Base-by-base conservation (phyloP, 345 rosid genomes). In the Punica granatum region DNA sequence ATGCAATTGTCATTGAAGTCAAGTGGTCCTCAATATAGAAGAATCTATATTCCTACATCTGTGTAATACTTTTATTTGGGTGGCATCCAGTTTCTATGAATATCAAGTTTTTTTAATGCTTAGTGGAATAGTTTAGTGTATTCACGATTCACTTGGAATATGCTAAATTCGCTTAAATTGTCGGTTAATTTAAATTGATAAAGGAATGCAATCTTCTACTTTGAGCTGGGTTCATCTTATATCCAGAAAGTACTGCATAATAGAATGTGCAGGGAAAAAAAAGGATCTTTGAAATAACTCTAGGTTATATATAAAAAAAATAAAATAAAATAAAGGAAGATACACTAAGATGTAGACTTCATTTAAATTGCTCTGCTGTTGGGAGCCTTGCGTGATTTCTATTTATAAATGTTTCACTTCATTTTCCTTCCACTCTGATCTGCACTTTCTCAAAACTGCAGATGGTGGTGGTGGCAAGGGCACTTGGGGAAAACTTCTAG, bases 381-480 rank as follows among this genome's bases (percentile, higher is more conserved):
- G 41, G 5, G 41, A 11, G 16, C 25, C 19, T 33, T 26, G 14
- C 34, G n/a, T 28, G 14, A 13, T 28, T 56, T 26, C 61, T 12
- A 1, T 56, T 12, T 30, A 26, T 56, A 28, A 12, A 63, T 37
- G 21, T 64, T 18, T 36, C 15, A 11, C 15, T 25, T 60, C 25
- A 16, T 28, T 1, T 11, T 44, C 49, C 33, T 53, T 80, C 66
- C 6, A 56, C 9, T n/a, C 1, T 26, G 33, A 13, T 10, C 7
- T 28, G 19, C 12, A 28, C 61, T 33, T 26, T 26, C 61, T 0
- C 33, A 26, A 26, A 26, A 56, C 61, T 74, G 56, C 76, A 94
- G 99, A 95, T 65, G 98, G 98, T 67, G 99, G 76, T 70, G 97
- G 98, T 41, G 99, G 99, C n/a, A 92, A 89, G 79, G 98, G 98